A percentile compares a stretch with the other conserved stretches of the same genome.
Conservation (phyloP, 1,139 yeast species). For the Hyphopichia fennica region DNA sequence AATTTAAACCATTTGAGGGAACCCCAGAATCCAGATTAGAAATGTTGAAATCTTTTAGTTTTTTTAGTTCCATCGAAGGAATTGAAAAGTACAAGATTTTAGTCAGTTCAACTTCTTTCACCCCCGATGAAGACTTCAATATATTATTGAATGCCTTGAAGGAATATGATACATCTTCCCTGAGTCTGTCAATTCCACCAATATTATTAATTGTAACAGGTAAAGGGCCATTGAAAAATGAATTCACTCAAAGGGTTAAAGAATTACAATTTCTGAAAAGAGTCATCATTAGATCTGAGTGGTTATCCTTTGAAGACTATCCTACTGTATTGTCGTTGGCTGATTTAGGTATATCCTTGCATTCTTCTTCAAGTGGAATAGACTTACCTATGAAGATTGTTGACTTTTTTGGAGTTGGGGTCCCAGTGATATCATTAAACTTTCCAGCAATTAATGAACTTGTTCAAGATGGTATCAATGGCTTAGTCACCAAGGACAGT, state of each 20-base stretch:
- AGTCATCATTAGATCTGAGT: constrained; percentile 60
- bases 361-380: constrained; percentile 86
- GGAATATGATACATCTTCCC: constrained; percentile 45
- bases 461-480: constrained; percentile 49
- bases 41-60: constrained; percentile 35
- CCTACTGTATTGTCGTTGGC: constrained; percentile 75
- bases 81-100: constrained; percentile 55
- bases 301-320: constrained; percentile 82
- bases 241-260: constrained; percentile 48
- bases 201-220: constrained; percentile 82
- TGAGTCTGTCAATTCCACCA: constrained; percentile 36
- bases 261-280: constrained; percentile 43
- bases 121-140: constrained; percentile 89
- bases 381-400: constrained; percentile 97
- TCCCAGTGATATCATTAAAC: constrained; percentile 80
- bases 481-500: constrained; percentile 35
- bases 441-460: constrained; percentile 74
- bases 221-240: constrained; percentile 76
- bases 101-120: constrained; percentile 88
- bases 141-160: constrained; percentile 69
- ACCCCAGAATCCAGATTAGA: constrained; percentile 19
- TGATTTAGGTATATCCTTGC: constrained; percentile 87
- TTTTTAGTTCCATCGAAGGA: constrained; percentile 37
- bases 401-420: constrained; percentile 94
- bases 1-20: constrained; percentile 52